Percentiles rank a stretch among this genome's conserved stretches.
These are phyloP conservation scores for Epichloe uncinata DNA, from an alignment of 2,329 filamentous ascomycete species.

Conservation along the genomic window DNA sequence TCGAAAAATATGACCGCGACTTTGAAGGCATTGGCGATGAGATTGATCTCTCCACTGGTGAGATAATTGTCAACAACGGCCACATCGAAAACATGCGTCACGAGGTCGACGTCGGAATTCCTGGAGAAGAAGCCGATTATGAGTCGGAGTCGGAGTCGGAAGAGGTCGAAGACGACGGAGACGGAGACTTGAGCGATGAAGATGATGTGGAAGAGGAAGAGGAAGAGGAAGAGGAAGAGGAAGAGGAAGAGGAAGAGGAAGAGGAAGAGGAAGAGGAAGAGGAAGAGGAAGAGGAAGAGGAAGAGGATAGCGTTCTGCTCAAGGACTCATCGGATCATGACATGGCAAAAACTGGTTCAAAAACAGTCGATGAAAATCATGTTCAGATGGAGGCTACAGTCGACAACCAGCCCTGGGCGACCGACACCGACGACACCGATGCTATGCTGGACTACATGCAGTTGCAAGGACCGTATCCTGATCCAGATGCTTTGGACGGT, in stretches of 20 bases:
- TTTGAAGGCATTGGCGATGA: constrained; percentile 79
- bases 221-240: constrained; percentile 16
- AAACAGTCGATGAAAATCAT: constrained; percentile 3
- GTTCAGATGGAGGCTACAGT: constrained; percentile 6
- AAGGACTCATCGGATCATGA: constrained; percentile 19
- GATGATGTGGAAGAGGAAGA: constrained; percentile 8
- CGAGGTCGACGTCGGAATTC: constrained; percentile 34
- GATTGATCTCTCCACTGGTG: constrained; percentile 69
- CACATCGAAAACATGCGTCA: constrained; percentile 54
- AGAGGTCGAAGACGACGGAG: constrained; percentile 7
- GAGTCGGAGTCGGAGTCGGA: background rate
- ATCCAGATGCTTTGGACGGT: constrained; percentile 1
- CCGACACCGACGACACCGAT: constrained; percentile 1
- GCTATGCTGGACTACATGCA: constrained; percentile 4
- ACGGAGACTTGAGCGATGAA: constrained; percentile 7
- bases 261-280: constrained; percentile 19
- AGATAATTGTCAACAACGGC: constrained; percentile 82
- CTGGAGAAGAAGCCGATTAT: background rate
- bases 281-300: constrained; percentile 15
- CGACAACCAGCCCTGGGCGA: constrained; percentile 2
- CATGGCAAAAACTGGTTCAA: background rate
- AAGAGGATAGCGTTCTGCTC: constrained; percentile 13
- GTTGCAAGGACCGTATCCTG: constrained; percentile 4
- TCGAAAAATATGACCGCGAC: constrained; percentile 74
- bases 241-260: constrained; percentile 11